Evolutionary conservation across 371 early-diverging fungal genomes (phyloP), one percentile per base, ranked within the genome.

Genomic region (Actinomucor elegans): DNA sequence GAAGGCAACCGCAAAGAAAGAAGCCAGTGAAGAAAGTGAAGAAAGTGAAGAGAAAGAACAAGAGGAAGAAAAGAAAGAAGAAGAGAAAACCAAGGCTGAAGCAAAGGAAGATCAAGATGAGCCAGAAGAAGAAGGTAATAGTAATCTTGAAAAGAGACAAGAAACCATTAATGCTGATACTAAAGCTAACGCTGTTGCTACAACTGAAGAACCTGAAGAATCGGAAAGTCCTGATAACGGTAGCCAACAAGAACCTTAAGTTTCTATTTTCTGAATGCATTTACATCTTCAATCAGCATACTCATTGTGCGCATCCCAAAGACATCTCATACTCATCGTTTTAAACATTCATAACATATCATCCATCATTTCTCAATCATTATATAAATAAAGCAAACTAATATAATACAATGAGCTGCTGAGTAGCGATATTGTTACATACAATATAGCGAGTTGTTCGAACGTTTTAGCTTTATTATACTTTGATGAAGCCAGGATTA

Each of bases 101-200:
- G 44, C 36, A 14, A 24, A 44, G 15, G 28, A 57, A 29, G 43
- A 52, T 44, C 7, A 47, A 12, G 31, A 48, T 21, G 34, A 38
- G 14, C 14, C 45, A 26, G 35, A 59, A 11, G 38, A 53, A 20
- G 37, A 47, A 53, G 49, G 48, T 52, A 42, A 50, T 50, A 50
- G 40, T 14, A 38, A 50, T 15, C 28, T 50, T 20, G 51, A 31
- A 21, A 50, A 50, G 37, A 26, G 51, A 38, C 40, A 29, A 38
- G 41, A 50, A n/a, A 29, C 14, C 18, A 26, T 0, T 12, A 40
- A 50, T 21, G 31, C 29, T 12, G 50, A 50, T 21, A 40, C 29
- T 29, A 50, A 38, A 21, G 29, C 31, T 50, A 50, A 50, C 51
- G 17, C 23, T 14, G 32, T 10, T 28, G 51, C 35, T 26, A 17